Evolutionary conservation across 192 early-diverging fungal species (phyloP).

Genomic region (Coemansia sp.): DNA sequence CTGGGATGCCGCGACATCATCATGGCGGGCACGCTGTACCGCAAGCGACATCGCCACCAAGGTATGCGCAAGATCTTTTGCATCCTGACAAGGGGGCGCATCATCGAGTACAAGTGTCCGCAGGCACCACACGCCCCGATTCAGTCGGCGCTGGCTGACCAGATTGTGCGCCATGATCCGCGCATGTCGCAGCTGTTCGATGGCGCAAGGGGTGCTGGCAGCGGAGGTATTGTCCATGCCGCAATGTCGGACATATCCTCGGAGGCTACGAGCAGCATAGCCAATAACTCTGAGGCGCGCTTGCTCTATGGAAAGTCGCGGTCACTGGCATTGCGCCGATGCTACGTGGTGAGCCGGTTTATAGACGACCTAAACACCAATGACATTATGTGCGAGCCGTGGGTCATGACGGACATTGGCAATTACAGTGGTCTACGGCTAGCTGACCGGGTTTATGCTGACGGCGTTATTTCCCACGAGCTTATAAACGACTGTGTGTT

Average conservation of each 20-base stretch:
- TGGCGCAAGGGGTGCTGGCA: background rate
- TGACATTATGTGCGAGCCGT: conserved; percentile 52
- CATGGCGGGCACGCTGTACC: conserved; percentile 43
- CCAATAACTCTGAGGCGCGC: conserved; percentile 12
- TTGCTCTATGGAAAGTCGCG: conserved; percentile 28
- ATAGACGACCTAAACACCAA: conserved; percentile 30
- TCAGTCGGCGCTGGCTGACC: conserved; percentile 19
- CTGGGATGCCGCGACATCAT: conserved; percentile 51
- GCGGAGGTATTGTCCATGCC: background rate
- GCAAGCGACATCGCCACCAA: conserved; percentile 46
- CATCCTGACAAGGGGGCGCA: conserved; percentile 38
- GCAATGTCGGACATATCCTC: conserved; percentile 1
- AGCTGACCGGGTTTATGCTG: conserved; percentile 46
- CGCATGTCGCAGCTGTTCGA: conserved; percentile 27
- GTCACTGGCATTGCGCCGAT: conserved; percentile 34
- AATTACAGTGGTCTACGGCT: conserved; percentile 48
- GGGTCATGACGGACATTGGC: conserved; percentile 53
- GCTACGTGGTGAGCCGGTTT: conserved; percentile 49
- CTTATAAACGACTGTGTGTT: conserved; percentile 48
- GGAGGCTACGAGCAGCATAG: background rate
- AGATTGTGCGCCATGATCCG: conserved; percentile 9
- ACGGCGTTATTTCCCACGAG: conserved; percentile 46
- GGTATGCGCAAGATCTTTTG: conserved; percentile 51
- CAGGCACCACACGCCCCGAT: conserved; percentile 7
- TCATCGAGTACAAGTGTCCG: conserved; percentile 46